Evolutionary conservation across 1,139 yeast species (phyloP), one percentile per base, ranked within the genome.

Genomic region (Nakaseomyces nivariensis): DNA sequence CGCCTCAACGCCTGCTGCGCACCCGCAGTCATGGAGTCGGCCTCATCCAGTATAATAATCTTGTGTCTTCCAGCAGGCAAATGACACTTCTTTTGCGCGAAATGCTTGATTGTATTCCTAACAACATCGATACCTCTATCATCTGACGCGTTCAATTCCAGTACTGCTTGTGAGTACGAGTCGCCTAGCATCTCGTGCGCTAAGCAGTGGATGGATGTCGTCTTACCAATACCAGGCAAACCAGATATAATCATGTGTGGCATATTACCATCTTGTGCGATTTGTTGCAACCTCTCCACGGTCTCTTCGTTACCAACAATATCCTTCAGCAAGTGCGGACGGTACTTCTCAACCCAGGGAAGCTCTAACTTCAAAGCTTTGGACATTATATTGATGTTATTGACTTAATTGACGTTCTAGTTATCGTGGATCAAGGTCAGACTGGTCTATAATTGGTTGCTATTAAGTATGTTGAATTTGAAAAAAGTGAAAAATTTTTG

Each of bases 1-100:
- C 98, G 78, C 72, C 98, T 81, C 58, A 92, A 73, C 0, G 98
- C 98, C 11, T 97, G 97, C 67, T 92, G 98, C 0, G 98, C 98
- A 65, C 95, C 98, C 58, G 97, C 77, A 22, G 94, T 82, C 64
- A 92, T 75, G 1, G 88, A 85, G 65, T 92, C 97, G 0, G 97
- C 97, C 67, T 90, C 97, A 67, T 90, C 97, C 54, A 90, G 71
- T 49, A 90, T 89, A 55, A 92, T 78, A 53, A 92, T 86, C 73
- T 92, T 92, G 63, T 92, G 97, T 59, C 81, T 78, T 54, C 79
- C 96, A 50, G 72, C 77, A 57, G 76, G 95, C 63, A 78, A 75
- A 62, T 72, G 86, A 52, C 76, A 92, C 64, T 87, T 90, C 59
- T 92, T 90, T 64, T 90, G 97, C 4, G 98, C 97, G 73, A 92